These are phyloP conservation scores for Phytophthora aleatoria DNA, from an alignment of 352 stramenopile species.

Conservation along the genomic window DNA sequence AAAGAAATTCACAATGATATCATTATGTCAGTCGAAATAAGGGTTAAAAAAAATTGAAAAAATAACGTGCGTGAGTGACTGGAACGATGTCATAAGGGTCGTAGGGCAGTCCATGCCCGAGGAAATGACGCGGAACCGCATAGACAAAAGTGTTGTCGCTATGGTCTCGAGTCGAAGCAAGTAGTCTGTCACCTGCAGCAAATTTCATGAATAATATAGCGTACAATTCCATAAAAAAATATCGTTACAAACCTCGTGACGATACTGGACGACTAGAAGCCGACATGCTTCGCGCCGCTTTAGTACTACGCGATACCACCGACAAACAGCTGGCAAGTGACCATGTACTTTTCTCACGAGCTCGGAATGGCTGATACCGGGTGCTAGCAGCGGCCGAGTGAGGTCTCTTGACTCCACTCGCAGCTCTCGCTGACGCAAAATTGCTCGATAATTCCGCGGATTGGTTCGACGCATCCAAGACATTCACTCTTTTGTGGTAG, in stretches of 20 bases:
- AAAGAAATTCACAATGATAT: background rate
- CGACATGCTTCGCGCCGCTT: slow-evolving; percentile 15
- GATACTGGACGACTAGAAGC: slow-evolving; percentile 13
- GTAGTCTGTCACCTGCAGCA: slow-evolving; percentile 16
- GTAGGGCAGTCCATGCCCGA: slow-evolving; percentile 51
- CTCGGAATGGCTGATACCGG: slow-evolving; percentile 13
- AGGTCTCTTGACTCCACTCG: slow-evolving; percentile 25
- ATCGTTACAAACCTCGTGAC: slow-evolving; percentile 18
- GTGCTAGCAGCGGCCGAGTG: slow-evolving; percentile 29
- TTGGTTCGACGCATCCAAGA: slow-evolving; percentile 6
- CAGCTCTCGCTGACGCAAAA: slow-evolving; percentile 1
- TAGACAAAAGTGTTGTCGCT: slow-evolving; percentile 66
- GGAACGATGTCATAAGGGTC: slow-evolving; percentile 74
- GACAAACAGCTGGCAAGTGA: slow-evolving; percentile 24
- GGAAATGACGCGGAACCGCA: slow-evolving; percentile 58
- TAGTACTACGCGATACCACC: slow-evolving; percentile 11
- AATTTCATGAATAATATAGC: background rate
- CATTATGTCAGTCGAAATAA: no score
- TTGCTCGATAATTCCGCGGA: background rate
- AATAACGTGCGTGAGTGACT: slow-evolving; percentile 53
- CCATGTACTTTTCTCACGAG: slow-evolving; percentile 22
- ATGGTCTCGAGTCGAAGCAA: slow-evolving; percentile 24
- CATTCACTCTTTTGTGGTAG: background rate
- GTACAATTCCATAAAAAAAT: background rate
- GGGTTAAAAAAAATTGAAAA: no score